A percentile compares a stretch with the other conserved stretches of the same genome.
Evolutionary conservation across 345 rosid genomes (phyloP).

Genomic region (Erysimum cheiranthoides): DNA sequence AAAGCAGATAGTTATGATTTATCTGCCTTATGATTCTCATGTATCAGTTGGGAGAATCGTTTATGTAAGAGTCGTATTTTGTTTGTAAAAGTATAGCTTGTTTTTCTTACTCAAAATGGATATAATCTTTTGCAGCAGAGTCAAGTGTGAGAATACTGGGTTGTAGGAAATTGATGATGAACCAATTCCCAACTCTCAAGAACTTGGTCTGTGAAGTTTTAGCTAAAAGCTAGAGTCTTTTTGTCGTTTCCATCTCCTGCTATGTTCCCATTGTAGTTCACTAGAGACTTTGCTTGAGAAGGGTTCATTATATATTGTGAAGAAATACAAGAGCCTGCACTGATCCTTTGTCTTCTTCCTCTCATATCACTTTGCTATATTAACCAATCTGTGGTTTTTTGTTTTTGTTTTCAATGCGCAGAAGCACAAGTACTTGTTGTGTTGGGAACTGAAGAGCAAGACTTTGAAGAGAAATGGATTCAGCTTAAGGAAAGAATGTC

Average conservation of each 20-base stretch:
- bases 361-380: conserved; percentile 6
- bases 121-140: not conserved
- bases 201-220: conserved; percentile 4
- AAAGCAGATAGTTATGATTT: not conserved
- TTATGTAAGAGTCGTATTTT: not conserved
- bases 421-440: conserved; percentile 36
- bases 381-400: conserved; percentile 9
- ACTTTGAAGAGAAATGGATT: conserved; percentile 47
- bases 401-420: conserved; percentile 26
- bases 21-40: not conserved
- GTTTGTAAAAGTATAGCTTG: too few species aligned
- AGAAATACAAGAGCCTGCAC: not conserved
- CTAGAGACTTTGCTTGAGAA: conserved; percentile 11
- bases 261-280: conserved; percentile 6
- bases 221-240: conserved; percentile 4
- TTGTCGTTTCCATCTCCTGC: not conserved
- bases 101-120: not conserved
- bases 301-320: not conserved
- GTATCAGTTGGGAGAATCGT: not conserved
- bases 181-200: not conserved
- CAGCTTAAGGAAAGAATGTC: conserved; percentile 58
- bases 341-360: conserved; percentile 18
- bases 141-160: not conserved
- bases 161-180: not conserved
- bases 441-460: conserved; percentile 43